These are phyloP conservation scores for Detonula confervacea DNA, from an alignment of 352 stramenopile genomes.

Conservation along the genomic window DNA sequence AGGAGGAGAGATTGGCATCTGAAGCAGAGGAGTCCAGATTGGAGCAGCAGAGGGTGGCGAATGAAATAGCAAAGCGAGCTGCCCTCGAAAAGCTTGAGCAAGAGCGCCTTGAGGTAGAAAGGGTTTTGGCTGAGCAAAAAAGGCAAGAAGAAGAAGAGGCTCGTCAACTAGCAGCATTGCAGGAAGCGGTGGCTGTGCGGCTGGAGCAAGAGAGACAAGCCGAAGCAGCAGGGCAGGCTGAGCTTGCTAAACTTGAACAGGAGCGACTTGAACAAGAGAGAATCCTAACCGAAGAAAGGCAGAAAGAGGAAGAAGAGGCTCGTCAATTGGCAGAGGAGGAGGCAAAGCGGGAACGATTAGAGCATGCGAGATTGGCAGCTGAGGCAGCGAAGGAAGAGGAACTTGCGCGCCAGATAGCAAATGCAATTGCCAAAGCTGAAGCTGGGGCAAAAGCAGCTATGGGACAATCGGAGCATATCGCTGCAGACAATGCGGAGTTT, in stretches of 20 bases:
- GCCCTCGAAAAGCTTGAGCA: neutral
- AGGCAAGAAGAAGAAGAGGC: constrained; percentile 13
- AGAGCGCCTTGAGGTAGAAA: constrained; percentile 2
- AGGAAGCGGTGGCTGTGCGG: constrained; percentile 7
- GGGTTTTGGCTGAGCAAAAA: neutral
- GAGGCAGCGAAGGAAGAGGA: too few species aligned
- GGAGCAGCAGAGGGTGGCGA: neutral
- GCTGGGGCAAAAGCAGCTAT: constrained; percentile 16
- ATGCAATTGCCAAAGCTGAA: neutral
- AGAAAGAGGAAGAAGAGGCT: too few species aligned
- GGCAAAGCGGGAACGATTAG: too few species aligned
- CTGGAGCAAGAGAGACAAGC: neutral
- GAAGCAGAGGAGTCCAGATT: neutral
- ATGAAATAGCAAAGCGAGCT: neutral
- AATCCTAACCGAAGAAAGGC: too few species aligned
- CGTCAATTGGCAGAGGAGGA: too few species aligned
- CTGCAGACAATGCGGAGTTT: constrained; percentile 19
- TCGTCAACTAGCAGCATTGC: neutral
- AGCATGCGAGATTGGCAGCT: too few species aligned
- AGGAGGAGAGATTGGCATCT: constrained; percentile 5
- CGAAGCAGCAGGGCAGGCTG: neutral
- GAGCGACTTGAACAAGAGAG: neutral
- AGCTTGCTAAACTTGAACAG: constrained; percentile 6
- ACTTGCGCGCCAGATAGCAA: neutral
- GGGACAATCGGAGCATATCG: constrained; percentile 15